Evolutionary conservation across 495 filamentous ascomycete species (phyloP).

Genomic region (Delitschia confertaspora): DNA sequence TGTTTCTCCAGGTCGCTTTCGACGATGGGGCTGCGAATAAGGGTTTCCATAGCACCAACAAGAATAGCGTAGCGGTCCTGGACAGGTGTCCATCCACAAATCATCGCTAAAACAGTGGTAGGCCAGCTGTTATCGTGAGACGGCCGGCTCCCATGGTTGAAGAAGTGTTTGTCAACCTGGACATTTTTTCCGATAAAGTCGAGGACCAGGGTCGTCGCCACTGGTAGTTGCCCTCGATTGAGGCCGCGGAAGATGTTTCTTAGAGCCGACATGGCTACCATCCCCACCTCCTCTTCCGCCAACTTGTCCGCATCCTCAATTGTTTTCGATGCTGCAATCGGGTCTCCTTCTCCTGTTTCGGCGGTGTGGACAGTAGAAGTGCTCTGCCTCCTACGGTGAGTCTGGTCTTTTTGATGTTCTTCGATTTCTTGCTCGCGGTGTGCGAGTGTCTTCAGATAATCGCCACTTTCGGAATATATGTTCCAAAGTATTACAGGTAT

Average conservation of each 20-base stretch:
- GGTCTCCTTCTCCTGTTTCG: constrained; percentile 53
- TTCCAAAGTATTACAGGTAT: constrained; percentile 79
- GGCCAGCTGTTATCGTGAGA: constrained; percentile 55
- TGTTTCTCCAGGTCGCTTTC: constrained; percentile 61
- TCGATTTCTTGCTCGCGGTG: constrained; percentile 54
- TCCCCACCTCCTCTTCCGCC: constrained; percentile 76
- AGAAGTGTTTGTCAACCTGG: constrained; percentile 40
- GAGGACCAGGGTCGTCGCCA: constrained; percentile 60
- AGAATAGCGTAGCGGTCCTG: constrained; percentile 85
- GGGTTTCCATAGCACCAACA: constrained; percentile 64
- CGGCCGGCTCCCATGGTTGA: constrained; percentile 26
- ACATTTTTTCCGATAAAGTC: constrained; percentile 59
- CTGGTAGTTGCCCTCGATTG: constrained; percentile 65
- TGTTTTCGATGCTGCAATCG: constrained; percentile 60
- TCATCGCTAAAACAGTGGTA: constrained; percentile 64
- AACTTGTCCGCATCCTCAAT: constrained; percentile 75
- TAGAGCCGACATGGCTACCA: constrained; percentile 72
- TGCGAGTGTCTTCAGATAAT: constrained; percentile 54
- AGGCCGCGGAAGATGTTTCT: constrained; percentile 69
- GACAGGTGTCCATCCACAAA: constrained; percentile 77
- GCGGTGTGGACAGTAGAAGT: constrained; percentile 65
- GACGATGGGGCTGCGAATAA: constrained; percentile 53
- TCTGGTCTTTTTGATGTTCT: constrained; percentile 52
- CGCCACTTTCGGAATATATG: constrained; percentile 65
- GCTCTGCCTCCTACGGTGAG: constrained; percentile 59